Conservation (phyloP, 2,329 filamentous ascomycete species). For the Monascus ruber region DNA sequence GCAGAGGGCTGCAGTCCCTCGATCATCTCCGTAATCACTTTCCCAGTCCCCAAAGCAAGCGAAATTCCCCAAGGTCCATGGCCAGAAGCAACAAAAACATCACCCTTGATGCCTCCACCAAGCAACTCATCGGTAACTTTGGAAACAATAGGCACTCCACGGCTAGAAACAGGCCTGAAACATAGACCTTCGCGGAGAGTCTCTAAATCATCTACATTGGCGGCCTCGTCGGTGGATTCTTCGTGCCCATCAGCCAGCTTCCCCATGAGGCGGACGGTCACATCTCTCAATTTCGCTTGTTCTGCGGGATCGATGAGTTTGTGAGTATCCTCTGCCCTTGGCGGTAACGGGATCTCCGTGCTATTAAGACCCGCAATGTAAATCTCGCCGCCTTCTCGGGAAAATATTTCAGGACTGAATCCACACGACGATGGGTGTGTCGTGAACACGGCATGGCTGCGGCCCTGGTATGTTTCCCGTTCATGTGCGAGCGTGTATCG, state of each 20-base stretch:
- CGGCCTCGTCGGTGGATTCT: constrained; percentile 11
- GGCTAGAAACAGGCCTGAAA: constrained; percentile 58
- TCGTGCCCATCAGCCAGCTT: constrained; percentile 7
- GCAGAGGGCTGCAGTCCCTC: constrained; percentile 47
- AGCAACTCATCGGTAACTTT: constrained; percentile 47
- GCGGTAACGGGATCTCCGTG: constrained; percentile 48
- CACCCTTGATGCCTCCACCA: constrained; percentile 45
- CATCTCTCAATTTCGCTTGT: constrained; percentile 19
- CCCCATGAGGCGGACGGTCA: constrained; percentile 24
- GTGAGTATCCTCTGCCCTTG: constrained; percentile 32
- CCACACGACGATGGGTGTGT: constrained; percentile 39
- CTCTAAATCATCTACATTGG: constrained; percentile 43
- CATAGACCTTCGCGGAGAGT: constrained; percentile 57
- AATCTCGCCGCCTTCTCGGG: constrained; percentile 53
- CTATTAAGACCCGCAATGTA: constrained; percentile 65
- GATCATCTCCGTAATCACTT: constrained; percentile 60
- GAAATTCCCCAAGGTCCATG: constrained; percentile 69
- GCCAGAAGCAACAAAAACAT: constrained; percentile 59
- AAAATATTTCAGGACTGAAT: constrained; percentile 63
- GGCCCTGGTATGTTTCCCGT: constrained; percentile 25
- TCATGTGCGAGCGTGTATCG: constrained; percentile 27
- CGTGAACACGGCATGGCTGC: constrained; percentile 60
- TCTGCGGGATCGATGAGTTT: constrained; percentile 33
- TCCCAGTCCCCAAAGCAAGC: constrained; percentile 55
- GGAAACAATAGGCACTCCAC: constrained; percentile 53